phyloP scores from a whole-genome alignment of 83 land plant genomes.

The Picea engelmannii region DNA sequence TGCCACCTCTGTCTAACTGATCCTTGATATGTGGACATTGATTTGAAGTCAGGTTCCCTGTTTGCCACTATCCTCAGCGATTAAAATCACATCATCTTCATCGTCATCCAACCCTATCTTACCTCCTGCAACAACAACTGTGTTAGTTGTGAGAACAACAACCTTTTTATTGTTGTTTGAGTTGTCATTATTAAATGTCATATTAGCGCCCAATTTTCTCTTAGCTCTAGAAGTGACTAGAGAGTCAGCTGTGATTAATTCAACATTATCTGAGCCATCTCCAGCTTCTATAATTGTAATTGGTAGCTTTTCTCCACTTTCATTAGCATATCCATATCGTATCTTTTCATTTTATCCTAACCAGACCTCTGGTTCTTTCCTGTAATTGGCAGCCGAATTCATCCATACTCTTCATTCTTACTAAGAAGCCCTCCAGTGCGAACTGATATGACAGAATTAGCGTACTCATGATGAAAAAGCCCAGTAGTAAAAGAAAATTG shows the following conservation, averaged over 20 bases:
- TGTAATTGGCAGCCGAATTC: too few relatives aligned
- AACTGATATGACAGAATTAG: too few relatives aligned
- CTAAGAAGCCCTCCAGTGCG: too few relatives aligned
- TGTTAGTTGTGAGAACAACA: not conserved
- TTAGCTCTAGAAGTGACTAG: constrained; percentile 25
- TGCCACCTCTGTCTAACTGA: too few relatives aligned
- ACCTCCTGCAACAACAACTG: constrained; percentile 8
- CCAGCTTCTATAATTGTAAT: constrained; percentile 14
- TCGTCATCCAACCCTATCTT: constrained; percentile 30
- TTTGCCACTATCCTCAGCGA: constrained; percentile 25
- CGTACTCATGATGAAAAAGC: too few relatives aligned
- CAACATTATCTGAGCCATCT: constrained; percentile 30
- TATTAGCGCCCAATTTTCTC: constrained; percentile 32
- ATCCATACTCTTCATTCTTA: too few relatives aligned
- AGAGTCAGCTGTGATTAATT: constrained; percentile 4
- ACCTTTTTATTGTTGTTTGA: constrained; percentile 9
- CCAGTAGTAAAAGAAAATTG: too few relatives aligned
- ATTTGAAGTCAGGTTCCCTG: too few relatives aligned
- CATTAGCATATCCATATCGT: too few relatives aligned
- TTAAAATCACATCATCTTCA: constrained; percentile 38
- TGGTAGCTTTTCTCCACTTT: not conserved
- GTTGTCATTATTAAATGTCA: not conserved
- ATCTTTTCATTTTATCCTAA: too few relatives aligned
- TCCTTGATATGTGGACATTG: too few relatives aligned
- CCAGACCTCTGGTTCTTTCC: too few relatives aligned